Evolutionary conservation across 2,329 filamentous ascomycete genomes (phyloP).

Genomic region (Aspergillus pseudotamarii): DNA sequence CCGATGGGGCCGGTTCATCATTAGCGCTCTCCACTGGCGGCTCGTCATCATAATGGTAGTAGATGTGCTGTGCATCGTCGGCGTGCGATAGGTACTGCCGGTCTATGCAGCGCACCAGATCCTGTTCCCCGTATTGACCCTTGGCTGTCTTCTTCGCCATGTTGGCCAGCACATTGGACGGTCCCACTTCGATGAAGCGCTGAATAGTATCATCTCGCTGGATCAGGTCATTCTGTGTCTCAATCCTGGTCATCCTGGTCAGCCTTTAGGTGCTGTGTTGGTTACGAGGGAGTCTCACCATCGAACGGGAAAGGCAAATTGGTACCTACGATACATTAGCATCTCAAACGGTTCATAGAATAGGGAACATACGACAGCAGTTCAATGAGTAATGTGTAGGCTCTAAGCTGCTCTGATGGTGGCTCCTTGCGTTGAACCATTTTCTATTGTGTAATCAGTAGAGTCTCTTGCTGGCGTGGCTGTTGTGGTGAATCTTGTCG

Average conservation of each 20-base stretch:
- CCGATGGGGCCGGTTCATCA: background rate
- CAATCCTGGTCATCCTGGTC: background rate
- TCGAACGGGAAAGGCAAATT: background rate
- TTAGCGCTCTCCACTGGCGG: background rate
- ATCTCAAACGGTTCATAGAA: background rate
- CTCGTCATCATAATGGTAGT: background rate
- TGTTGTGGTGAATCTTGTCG: too few relatives aligned
- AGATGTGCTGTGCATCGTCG: background rate
- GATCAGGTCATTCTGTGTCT: background rate
- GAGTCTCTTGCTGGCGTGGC: background rate
- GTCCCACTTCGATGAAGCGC: background rate
- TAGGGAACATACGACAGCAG: background rate
- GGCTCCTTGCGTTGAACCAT: background rate
- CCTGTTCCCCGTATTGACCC: background rate
- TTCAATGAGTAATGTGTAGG: background rate
- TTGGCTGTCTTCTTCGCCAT: background rate
- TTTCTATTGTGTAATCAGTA: background rate
- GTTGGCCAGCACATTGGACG: background rate
- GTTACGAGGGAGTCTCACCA: background rate
- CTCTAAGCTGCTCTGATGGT: background rate
- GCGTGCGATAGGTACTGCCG: background rate
- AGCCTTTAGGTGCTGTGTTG: background rate
- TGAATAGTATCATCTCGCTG: background rate
- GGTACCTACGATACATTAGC: background rate
- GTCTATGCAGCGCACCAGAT: background rate